phyloP scores from a whole-genome alignment of 768 basidiomycete species.

The Lyophyllum atratum region DNA sequence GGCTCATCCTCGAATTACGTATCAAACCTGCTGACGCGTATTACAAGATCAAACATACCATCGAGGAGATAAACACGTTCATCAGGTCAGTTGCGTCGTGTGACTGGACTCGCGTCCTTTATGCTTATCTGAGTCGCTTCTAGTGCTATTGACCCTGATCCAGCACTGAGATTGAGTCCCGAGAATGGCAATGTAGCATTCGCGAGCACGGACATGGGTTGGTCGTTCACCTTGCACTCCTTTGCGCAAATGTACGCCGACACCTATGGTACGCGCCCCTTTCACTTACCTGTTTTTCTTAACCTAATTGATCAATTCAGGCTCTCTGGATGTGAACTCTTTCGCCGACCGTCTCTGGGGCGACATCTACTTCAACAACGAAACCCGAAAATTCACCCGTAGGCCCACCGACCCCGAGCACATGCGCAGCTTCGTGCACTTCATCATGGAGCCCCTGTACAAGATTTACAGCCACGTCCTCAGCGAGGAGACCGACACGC shows the following conservation, averaged over 20 bases:
- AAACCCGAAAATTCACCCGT: slow-evolving; percentile 86
- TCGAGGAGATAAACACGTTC: slow-evolving; percentile 96
- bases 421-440: slow-evolving; percentile 88
- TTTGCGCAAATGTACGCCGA: slow-evolving; percentile 98
- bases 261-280: slow-evolving; percentile 66
- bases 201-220: slow-evolving; percentile 95
- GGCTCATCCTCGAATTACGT: slow-evolving; percentile 93
- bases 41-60: slow-evolving; percentile 99
- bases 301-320: slow-evolving; percentile 33
- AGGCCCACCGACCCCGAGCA: slow-evolving; percentile 81
- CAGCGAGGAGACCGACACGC: slow-evolving; percentile 88
- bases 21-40: slow-evolving; percentile 96
- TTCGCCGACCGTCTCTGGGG: slow-evolving; percentile 97
- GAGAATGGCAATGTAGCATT: slow-evolving; percentile 97
- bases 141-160: slow-evolving; percentile 85
- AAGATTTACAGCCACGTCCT: slow-evolving; percentile 96
- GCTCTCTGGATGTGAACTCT: slow-evolving; percentile 75
- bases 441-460: slow-evolving; percentile 94
- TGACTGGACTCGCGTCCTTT: background rate
- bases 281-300: background rate
- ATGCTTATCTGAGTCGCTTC: slow-evolving; percentile 1
- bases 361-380: slow-evolving; percentile 90
- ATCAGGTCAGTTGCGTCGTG: slow-evolving; percentile 65
- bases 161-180: slow-evolving; percentile 85
- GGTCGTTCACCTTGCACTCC: slow-evolving; percentile 93